Evolutionary conservation across 148 eudicot species (phyloP).

Genomic region (Spergularia bocconei): DNA sequence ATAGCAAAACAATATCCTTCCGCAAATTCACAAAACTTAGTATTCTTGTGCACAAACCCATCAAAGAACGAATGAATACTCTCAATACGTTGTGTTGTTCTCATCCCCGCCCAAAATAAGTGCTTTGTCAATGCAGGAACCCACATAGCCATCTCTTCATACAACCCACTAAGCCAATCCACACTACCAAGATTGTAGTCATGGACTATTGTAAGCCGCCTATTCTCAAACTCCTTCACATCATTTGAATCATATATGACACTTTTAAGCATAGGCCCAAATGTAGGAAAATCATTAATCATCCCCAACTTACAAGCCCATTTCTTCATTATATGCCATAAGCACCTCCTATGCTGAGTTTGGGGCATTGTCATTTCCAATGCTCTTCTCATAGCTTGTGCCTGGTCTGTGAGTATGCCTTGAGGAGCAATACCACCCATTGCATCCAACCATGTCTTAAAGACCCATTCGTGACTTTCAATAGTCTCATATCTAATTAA

Average conservation of each 20-base stretch:
- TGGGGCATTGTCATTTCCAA: constrained; percentile 43
- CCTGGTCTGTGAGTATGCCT: constrained; percentile 46
- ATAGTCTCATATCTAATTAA: constrained; percentile 53
- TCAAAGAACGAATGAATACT: background rate
- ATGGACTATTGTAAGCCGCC: background rate
- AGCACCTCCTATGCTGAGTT: constrained; percentile 43
- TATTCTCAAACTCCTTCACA: background rate
- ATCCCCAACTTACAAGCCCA: background rate
- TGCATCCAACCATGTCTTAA: constrained; percentile 50
- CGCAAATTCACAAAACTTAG: background rate
- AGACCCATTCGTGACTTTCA: constrained; percentile 49
- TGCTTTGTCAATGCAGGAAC: background rate
- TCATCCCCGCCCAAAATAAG: constrained; percentile 5
- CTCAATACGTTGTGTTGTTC: background rate
- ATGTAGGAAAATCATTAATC: too few relatives aligned
- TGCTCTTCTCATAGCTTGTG: constrained; percentile 41
- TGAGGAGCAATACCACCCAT: constrained; percentile 47
- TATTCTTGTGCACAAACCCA: constrained; percentile 1
- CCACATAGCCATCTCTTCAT: constrained; percentile 2
- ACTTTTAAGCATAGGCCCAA: background rate
- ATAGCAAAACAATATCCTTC: background rate
- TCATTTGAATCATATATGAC: background rate
- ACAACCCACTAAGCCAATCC: background rate
- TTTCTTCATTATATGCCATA: constrained; percentile 44
- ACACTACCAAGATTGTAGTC: background rate